Evolutionary conservation across 2,329 filamentous ascomycete species (phyloP).

Genomic region (Teratosphaeria gauchensis): DNA sequence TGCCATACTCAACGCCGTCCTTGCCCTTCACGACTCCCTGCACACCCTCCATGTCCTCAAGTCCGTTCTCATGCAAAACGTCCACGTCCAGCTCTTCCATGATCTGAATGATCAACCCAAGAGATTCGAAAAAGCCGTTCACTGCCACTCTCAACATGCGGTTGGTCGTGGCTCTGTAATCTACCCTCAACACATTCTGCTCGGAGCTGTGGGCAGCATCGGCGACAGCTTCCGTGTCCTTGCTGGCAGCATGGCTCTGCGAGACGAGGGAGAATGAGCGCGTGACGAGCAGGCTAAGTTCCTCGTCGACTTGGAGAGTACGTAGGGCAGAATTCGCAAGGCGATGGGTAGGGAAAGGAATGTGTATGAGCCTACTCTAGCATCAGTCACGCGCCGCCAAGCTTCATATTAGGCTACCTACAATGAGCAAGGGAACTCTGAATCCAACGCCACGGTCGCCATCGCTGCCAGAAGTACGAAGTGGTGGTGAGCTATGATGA

Average conservation of each 20-base stretch:
- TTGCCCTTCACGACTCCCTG: slow-evolving; percentile 30
- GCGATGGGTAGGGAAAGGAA: slow-evolving; percentile 72
- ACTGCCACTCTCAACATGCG: slow-evolving; percentile 94
- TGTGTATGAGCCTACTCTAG: slow-evolving; percentile 52
- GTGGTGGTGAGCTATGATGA: background rate
- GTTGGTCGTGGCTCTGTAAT: slow-evolving; percentile 84
- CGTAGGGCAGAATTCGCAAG: slow-evolving; percentile 67
- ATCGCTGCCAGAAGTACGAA: background rate
- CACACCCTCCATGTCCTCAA: slow-evolving; percentile 30
- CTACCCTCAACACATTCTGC: slow-evolving; percentile 51
- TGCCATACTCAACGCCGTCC: slow-evolving; percentile 26
- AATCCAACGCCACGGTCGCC: background rate
- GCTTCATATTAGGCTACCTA: slow-evolving; percentile 1
- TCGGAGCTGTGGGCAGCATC: background rate
- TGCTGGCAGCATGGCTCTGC: background rate
- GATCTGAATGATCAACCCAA: slow-evolving; percentile 73
- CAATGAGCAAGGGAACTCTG: slow-evolving; percentile 18
- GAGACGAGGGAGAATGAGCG: slow-evolving; percentile 53
- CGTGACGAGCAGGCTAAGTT: slow-evolving; percentile 75
- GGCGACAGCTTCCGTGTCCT: background rate
- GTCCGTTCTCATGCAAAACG: slow-evolving; percentile 48
- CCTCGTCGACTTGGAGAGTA: slow-evolving; percentile 74
- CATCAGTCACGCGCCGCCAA: background rate
- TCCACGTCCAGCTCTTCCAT: slow-evolving; percentile 88
- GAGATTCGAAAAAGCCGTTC: slow-evolving; percentile 89